Conservation (phyloP, 345 rosid genomes). For the Turritis glabra region DNA sequence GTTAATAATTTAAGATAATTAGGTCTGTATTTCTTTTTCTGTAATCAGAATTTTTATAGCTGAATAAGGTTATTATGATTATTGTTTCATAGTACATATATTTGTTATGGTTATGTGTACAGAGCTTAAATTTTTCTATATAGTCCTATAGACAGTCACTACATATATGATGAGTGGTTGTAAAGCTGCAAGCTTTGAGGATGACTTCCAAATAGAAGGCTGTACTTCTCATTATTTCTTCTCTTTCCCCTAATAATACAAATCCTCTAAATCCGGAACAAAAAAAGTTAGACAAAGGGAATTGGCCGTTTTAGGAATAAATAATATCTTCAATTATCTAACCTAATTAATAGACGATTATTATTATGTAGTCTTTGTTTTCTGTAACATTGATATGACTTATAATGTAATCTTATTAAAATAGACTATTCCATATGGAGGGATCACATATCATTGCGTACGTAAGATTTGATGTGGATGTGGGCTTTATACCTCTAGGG, state of each 20-base stretch:
- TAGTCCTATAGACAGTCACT: not conserved
- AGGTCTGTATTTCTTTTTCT: too few species aligned
- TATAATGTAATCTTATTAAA: not conserved
- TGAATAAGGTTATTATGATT: too few species aligned
- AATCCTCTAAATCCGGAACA: not conserved
- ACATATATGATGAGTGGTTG: not conserved
- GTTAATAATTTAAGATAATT: too few species aligned
- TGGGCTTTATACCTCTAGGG: not conserved
- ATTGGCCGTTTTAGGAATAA: not conserved
- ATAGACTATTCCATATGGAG: not conserved
- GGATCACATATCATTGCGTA: slow-evolving; percentile 15
- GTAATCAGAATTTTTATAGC: too few species aligned
- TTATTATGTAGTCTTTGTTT: not conserved
- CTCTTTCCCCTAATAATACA: not conserved
- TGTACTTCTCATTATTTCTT: not conserved
- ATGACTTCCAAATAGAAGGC: not conserved
- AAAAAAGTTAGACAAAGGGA: not conserved
- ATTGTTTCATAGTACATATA: too few species aligned
- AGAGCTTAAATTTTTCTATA: too few species aligned
- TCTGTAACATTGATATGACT: not conserved
- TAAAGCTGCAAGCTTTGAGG: slow-evolving; percentile 8
- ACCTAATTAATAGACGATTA: not conserved
- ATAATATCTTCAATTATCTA: not conserved
- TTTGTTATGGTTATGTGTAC: too few species aligned
- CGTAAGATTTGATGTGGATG: not conserved